phyloP scores from a whole-genome alignment of 305 asterid species.

The Fraxinus paxiana region DNA sequence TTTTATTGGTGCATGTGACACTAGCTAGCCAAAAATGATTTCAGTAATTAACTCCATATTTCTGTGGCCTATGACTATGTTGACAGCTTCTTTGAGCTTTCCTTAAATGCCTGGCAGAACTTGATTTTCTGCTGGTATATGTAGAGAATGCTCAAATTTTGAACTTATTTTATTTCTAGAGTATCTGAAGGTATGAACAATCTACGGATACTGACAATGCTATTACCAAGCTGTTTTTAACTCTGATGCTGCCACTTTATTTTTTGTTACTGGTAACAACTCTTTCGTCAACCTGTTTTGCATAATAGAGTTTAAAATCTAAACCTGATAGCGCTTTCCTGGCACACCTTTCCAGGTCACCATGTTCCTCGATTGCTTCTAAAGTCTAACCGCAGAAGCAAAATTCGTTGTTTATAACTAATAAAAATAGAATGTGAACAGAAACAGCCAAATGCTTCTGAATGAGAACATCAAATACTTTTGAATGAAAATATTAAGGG shows the following conservation, averaged over 20 bases:
- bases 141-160: background rate
- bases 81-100: background rate
- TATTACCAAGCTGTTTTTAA: background rate
- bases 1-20: background rate
- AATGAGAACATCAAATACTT: background rate
- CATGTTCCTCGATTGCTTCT: background rate
- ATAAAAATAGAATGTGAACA: background rate
- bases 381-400: background rate
- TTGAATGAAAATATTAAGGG: background rate
- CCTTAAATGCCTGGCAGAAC: background rate
- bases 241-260: background rate
- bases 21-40: background rate
- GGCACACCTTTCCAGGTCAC: background rate
- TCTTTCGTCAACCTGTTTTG: background rate
- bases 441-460: background rate
- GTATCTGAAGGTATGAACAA: background rate
- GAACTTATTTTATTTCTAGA: background rate
- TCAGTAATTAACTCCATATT: background rate
- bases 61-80: background rate
- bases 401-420: background rate
- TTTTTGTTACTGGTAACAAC: background rate
- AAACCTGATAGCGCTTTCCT: background rate
- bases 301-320: background rate
- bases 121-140: background rate
- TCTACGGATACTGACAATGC: background rate